A percentile compares a stretch with the other conserved stretches of the same genome.
Evolutionary conservation across 345 rosid species (phyloP).

Genomic region (Dovyalis caffra): DNA sequence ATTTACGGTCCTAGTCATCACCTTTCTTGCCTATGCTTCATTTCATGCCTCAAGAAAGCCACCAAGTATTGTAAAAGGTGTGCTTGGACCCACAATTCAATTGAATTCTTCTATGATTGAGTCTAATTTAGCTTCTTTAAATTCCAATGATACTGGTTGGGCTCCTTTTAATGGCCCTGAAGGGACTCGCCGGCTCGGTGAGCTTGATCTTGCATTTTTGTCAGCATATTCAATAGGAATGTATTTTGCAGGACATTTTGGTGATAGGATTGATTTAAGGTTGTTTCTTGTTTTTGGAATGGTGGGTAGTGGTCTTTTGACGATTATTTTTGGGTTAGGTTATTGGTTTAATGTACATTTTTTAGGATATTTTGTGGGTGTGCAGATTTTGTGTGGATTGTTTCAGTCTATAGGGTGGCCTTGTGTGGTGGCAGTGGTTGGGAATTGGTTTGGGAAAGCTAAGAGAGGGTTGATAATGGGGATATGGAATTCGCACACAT

Average conservation of each 20-base stretch:
- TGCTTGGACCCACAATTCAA: conserved; percentile 59
- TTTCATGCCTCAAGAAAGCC: conserved; percentile 98
- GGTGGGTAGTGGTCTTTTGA: conserved; percentile 83
- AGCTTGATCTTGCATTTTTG: conserved; percentile 87
- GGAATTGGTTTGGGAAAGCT: conserved; percentile 90
- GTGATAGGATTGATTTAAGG: conserved; percentile 81
- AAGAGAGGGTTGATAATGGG: conserved; percentile 96
- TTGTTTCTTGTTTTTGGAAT: conserved; percentile 86
- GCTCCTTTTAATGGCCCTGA: conserved; percentile 68
- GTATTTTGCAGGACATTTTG: conserved; percentile 86
- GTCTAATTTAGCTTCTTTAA: neutral
- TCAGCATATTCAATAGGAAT: conserved; percentile 68
- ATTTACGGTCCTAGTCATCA: conserved; percentile 49
- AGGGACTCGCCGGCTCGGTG: conserved; percentile 79
- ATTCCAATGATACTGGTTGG: conserved; percentile 62
- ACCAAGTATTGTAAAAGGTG: conserved; percentile 89
- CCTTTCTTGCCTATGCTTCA: conserved; percentile 83
- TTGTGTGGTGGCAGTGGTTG: conserved; percentile 86
- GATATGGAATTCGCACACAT: conserved; percentile 84
- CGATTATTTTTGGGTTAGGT: conserved; percentile 69
- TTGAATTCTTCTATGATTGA: conserved; percentile 19
- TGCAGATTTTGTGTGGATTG: conserved; percentile 75
- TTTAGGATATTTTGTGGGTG: conserved; percentile 51
- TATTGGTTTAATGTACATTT: conserved; percentile 74
- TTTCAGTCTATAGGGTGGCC: conserved; percentile 99